Base-by-base conservation (phyloP, 495 filamentous ascomycete species). In the Lineolata rhizophorae region DNA sequence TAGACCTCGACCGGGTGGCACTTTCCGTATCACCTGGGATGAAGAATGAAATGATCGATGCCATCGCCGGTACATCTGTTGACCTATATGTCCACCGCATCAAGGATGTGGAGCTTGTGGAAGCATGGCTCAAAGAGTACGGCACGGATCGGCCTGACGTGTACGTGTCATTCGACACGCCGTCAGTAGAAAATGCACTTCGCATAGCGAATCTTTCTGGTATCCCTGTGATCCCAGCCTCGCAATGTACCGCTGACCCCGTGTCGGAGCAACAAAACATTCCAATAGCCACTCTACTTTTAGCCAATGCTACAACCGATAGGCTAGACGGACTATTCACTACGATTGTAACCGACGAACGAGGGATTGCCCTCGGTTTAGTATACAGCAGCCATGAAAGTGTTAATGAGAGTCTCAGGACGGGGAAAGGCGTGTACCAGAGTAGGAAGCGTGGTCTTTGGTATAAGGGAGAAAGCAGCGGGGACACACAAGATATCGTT, bases 381-480 rank as follows among this genome's bases (percentile, higher is more conserved):
- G 87, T 95, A 2, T 97, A 93, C 61, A 93, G 82, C 48, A 92
- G 72, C 36, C 64, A 72, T 39, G 80, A 92, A 53, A 94, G 84
- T 48, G 70, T 97, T 10, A 58, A 68, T 8, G 84, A 83, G 53
- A 84, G 82, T 15, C 47, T 97, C 28, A 70, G 68, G 37, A 90
- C 82, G 2, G 83, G 84, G 31, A 76, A 72, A 1, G 87, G 87
- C 18, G 87, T 95, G 16, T 97, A 97, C 49, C 82, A 92, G 51
- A 92, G 81, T 49, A 64, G 87, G 20, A 93, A 92, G 58, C 70
- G 85, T 4, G 84, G 85, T 2, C 54, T 97, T 16, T 97, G 87
- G 87, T 81, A 90, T 55, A 97, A 97, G 54, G 87, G 87, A 15
- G 79, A 83, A 20, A 82, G 74, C 5, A 93, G 84, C 31, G 90